Evolutionary conservation across 352 stramenopile species (phyloP).

Genomic region (Aphanomyces astaci): DNA sequence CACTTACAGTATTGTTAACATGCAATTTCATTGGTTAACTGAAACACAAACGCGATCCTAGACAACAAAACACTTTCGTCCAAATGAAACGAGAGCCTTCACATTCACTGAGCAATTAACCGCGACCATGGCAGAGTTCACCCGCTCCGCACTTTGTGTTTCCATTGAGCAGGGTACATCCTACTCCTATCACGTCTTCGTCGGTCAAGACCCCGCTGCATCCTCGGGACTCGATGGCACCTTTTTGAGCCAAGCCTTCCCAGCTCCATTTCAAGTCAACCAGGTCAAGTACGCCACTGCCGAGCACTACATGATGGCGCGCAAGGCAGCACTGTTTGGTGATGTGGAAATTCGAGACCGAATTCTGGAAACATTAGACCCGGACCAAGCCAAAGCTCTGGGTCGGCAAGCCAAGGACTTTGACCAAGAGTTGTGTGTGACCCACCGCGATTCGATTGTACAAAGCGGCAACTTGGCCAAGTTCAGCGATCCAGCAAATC

Average conservation of each 20-base stretch:
- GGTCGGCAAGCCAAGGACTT: not conserved
- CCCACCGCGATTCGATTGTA: not conserved
- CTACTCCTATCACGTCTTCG: not conserved
- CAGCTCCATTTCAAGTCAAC: not conserved
- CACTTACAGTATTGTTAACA: no score
- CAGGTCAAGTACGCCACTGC: constrained; percentile 1
- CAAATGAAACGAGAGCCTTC: no score
- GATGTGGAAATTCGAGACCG: not conserved
- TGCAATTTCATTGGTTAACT: no score
- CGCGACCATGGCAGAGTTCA: no score
- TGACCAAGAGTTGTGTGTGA: not conserved
- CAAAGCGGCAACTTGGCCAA: not conserved
- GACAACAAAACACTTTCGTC: no score
- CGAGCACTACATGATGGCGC: constrained; percentile 16
- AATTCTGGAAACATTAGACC: not conserved
- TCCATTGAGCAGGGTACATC: not conserved
- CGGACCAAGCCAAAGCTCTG: constrained; percentile 4
- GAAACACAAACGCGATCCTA: no score
- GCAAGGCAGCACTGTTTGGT: constrained; percentile 5
- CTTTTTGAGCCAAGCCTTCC: not conserved
- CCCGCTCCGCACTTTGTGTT: no score
- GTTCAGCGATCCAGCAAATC: not conserved
- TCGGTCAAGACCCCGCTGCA: not conserved
- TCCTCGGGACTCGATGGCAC: not conserved
- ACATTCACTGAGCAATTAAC: no score